These are phyloP conservation scores for Diophrys sp. DNA, from an alignment of 73 alveolate genomes.

Conservation along the genomic window DNA sequence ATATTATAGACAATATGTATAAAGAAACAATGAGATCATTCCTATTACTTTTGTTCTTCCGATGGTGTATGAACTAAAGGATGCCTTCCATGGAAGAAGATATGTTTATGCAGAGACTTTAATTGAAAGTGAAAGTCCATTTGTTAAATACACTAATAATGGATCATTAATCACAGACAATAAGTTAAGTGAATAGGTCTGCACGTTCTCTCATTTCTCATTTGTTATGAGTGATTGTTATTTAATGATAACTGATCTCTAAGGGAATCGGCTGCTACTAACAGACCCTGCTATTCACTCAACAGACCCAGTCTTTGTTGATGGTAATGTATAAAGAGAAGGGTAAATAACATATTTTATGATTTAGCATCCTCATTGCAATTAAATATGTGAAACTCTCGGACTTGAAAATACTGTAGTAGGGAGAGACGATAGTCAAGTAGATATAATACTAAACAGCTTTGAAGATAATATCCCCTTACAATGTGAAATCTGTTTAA, in stretches of 20 bases:
- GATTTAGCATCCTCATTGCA: constrained; percentile 26
- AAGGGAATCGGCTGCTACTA: constrained; percentile 38
- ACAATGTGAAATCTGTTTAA: neutral
- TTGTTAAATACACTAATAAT: neutral
- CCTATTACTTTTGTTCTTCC: neutral
- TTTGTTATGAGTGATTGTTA: constrained; percentile 50
- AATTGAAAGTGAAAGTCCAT: neutral
- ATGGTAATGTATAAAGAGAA: constrained; percentile 51
- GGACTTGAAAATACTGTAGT: neutral
- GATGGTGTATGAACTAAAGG: neutral
- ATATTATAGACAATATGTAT: neutral
- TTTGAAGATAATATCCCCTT: neutral
- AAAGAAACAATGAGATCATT: neutral
- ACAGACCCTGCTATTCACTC: constrained; percentile 61
- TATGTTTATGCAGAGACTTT: neutral
- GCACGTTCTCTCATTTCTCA: constrained; percentile 54
- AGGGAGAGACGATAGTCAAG: neutral
- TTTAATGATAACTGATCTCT: constrained; percentile 47
- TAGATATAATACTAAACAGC: neutral
- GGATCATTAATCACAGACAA: neutral
- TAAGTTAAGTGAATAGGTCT: neutral
- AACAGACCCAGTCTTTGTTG: constrained; percentile 45
- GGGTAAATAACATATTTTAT: constrained; percentile 60
- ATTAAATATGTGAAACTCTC: neutral
- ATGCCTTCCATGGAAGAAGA: neutral